Percentiles rank a stretch among this genome's conserved stretches.
Conservation (phyloP, 495 filamentous ascomycete species). For the Stereocaulon alpinum region DNA sequence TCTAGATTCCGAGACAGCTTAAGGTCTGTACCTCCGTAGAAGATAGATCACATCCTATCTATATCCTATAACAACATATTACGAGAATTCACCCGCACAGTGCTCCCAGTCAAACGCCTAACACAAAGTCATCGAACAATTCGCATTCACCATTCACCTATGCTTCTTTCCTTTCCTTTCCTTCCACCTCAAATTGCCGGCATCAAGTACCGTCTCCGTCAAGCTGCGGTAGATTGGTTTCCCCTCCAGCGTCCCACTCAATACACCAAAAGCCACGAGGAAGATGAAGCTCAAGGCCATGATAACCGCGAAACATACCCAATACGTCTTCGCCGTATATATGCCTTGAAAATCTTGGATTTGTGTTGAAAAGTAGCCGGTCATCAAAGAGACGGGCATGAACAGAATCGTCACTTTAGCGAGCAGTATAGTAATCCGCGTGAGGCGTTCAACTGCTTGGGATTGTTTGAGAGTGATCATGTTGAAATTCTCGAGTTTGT, state of each 20-base stretch:
- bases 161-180: conserved; percentile 3
- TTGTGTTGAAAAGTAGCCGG: conserved; percentile 71
- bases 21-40: too few species aligned
- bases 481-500: conserved; percentile 60
- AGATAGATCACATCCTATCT: too few species aligned
- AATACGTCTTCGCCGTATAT: conserved; percentile 57
- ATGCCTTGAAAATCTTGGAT: conserved; percentile 45
- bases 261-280: conserved; percentile 38
- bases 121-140: too few species aligned
- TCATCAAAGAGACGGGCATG: conserved; percentile 74
- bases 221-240: conserved; percentile 35
- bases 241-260: conserved; percentile 42
- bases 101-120: not conserved
- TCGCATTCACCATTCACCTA: not conserved
- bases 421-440: conserved; percentile 68
- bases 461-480: conserved; percentile 78
- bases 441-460: conserved; percentile 65
- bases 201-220: conserved; percentile 4
- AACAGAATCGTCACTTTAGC: conserved; percentile 79
- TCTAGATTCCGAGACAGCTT: too few species aligned
- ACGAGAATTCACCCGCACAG: not conserved
- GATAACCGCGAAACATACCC: conserved; percentile 61
- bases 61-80: too few species aligned
- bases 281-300: conserved; percentile 51
- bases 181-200: conserved; percentile 2